Evolutionary conservation across 345 rosid genomes (phyloP), one percentile per base, ranked within the genome.

Genomic region (Gossypium anomalum): DNA sequence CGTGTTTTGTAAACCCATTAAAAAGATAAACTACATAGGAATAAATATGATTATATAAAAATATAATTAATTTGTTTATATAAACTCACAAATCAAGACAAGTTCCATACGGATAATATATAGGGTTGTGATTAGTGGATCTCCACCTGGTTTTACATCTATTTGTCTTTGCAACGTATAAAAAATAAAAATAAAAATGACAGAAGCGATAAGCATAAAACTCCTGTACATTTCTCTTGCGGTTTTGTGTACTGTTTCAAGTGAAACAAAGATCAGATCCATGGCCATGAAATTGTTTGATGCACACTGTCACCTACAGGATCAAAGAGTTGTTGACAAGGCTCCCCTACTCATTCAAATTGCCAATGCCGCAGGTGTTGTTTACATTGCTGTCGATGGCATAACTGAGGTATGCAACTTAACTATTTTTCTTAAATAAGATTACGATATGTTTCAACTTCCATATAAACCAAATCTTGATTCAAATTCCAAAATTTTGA

Each of bases 291-390:
- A 89, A 75, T 76, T 95, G 78, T 95, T 95, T 67, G 99, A 95
- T 61, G 93, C 90, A 19, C 99, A 95, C 83, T 95, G 98, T 84
- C 99, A 95, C 81, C 89, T 95, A 15, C 99, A 93, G 79, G 99
- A 95, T 83, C 90, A 97, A 19, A 87, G 91, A 82, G 85, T 95
- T 48, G 34, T 85, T 29, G 52, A 60, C 81, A 87, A 80, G 70
- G 86, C 87, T 11, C 92, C 94, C 2, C 84, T 83, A 34, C 83
- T 93, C 12, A 93, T 68, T 48, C 44, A 53, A 7, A 68, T 43
- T 0, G 58, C 58, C 44, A 0, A 7, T 15, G 44, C 3, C 0
- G 43, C 72, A 17, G 58, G 72, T 8, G 58, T 68, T 68, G 22
- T 48, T 49, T 25, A 68, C 56, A 14, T 49, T 25, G 58, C 72